phyloP scores from a whole-genome alignment of 164 flowering plant genomes.

The Kingdonia uniflora region DNA sequence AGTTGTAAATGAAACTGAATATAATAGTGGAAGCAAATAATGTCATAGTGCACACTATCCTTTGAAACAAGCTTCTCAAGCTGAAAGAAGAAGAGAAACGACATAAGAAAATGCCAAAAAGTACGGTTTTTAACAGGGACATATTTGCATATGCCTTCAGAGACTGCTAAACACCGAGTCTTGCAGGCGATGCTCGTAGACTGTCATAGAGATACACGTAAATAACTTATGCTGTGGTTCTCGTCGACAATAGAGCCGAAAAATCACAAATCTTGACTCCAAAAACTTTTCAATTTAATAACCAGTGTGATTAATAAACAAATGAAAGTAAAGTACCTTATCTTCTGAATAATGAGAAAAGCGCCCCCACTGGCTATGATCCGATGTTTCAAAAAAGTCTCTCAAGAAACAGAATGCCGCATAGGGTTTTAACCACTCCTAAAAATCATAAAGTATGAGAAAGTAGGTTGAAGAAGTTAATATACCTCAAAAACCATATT shows the following conservation, averaged over 20 bases:
- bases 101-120: slow-evolving; percentile 4
- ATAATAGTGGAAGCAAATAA: slow-evolving; percentile 55
- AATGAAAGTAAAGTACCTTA: slow-evolving; percentile 34
- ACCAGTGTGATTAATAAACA: too few species aligned
- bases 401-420: slow-evolving; percentile 94
- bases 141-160: too few species aligned
- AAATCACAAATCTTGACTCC: too few species aligned
- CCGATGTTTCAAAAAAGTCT: slow-evolving; percentile 95
- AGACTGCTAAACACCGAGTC: too few species aligned
- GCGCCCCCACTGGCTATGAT: slow-evolving; percentile 96
- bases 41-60: slow-evolving; percentile 68
- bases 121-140: neutral
- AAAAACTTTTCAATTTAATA: too few species aligned
- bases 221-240: too few species aligned
- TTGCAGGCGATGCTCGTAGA: too few species aligned
- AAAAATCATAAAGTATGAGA: slow-evolving; percentile 7
- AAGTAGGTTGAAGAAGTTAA: neutral
- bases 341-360: slow-evolving; percentile 60
- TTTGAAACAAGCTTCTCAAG: slow-evolving; percentile 80
- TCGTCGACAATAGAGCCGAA: too few species aligned
- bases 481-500: neutral
- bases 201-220: too few species aligned
- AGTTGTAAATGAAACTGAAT: slow-evolving; percentile 78
- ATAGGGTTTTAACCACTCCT: slow-evolving; percentile 98
- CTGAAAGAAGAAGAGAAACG: slow-evolving; percentile 32